Percentiles rank a stretch among this genome's conserved stretches.
Conservation (phyloP, 1,139 yeast genomes). For the Debaryomyces sp. region DNA sequence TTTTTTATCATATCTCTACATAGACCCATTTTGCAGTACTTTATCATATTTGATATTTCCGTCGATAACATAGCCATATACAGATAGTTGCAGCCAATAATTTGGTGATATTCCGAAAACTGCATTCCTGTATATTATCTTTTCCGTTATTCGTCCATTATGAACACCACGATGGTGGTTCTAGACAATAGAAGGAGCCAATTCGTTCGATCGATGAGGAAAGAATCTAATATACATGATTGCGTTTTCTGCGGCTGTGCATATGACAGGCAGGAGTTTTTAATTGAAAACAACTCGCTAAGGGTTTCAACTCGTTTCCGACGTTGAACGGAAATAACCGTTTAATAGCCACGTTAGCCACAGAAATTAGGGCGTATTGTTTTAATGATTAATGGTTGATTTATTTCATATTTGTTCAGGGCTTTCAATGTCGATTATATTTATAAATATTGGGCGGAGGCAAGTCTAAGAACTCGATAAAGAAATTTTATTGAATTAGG, state of each 20-base stretch:
- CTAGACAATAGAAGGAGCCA: background rate
- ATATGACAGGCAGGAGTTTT: background rate
- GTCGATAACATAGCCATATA: conserved; percentile 1
- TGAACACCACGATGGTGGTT: background rate
- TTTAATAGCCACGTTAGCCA: conserved; percentile 1
- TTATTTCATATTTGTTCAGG: background rate
- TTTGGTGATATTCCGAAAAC: background rate
- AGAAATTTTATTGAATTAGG: background rate
- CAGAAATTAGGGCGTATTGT: background rate
- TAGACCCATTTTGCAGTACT: background rate
- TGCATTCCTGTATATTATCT: conserved; percentile 1
- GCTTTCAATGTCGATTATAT: background rate
- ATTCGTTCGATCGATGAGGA: background rate
- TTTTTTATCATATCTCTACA: background rate
- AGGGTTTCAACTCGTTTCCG: background rate
- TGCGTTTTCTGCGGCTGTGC: background rate
- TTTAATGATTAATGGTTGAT: background rate
- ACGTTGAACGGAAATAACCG: background rate
- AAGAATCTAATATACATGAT: background rate
- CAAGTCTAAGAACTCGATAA: background rate
- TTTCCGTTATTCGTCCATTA: background rate
- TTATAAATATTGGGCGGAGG: background rate
- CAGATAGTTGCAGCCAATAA: conserved; percentile 3
- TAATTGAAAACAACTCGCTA: background rate
- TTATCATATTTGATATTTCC: background rate